Base-by-base conservation (phyloP, 176 grass and related monocot genomes). In the Carex littledalei region DNA sequence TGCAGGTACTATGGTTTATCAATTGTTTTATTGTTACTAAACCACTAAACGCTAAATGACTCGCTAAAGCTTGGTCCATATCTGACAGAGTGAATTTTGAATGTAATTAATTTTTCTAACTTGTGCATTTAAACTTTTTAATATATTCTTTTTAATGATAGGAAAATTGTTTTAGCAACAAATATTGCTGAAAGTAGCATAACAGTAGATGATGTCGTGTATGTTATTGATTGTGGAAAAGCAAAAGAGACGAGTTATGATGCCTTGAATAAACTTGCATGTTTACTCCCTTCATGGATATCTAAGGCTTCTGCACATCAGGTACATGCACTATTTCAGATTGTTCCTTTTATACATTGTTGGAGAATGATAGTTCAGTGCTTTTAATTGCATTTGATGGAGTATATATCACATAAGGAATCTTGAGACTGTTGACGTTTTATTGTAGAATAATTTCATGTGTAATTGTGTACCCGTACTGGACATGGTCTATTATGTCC, bases 161-260 rank as follows among this genome's bases (percentile, higher is more conserved):
- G 95, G 80, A 98, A 98, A 93, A 93, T 98, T 92, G 91, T 98
- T 83, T 85, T 98, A 31, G 95, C 95, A 45, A 94, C 95, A 75
- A 98, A 98, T 89, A 93, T 98, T 87, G 92, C 92, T 43, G 95
- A 98, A 87, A 93, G 95, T 81, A 98, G 95, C 85, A 94, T 98
- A 82, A 98, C 95, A 34, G 90, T 98, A 84, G 95, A 98, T 87
- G 95, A 98, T 93, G 95, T 98, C 56, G 92, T 98, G 17, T 98
- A 91, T 89, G 95, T 98, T 50, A 83, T 98, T 88, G 95, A 98
- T 86, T 98, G 95, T 81, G 95, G 95, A 83, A 94, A 98, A 82
- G 95, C 92, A 16, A 98, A 98, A 87, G 95, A 98, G 84, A 98
- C 92, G 71, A 98, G 95, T 89, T 98, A 98, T 85, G 95, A 98